These are phyloP conservation scores for Elaeis guineensis DNA, from an alignment of 176 grass and related monocot genomes.

Conservation along the genomic window DNA sequence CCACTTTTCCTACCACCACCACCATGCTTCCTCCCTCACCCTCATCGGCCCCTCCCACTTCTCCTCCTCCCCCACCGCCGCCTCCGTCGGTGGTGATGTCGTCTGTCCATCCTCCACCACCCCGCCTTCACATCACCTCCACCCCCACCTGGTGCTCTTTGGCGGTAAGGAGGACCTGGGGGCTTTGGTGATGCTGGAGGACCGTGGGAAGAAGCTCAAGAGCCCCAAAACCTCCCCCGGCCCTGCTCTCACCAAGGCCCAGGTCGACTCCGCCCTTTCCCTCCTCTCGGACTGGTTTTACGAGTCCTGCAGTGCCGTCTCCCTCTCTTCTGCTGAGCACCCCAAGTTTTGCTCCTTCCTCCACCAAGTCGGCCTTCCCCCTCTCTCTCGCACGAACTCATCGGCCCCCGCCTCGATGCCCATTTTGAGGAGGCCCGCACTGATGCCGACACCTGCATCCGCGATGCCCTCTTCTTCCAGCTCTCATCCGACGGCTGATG, in stretches of 20 bases:
- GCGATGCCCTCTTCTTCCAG: slow-evolving; percentile 83
- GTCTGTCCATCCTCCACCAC: slow-evolving; percentile 7
- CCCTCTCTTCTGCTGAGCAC: background rate
- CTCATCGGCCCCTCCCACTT: slow-evolving; percentile 24
- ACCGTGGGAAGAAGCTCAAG: slow-evolving; percentile 63
- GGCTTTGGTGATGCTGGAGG: slow-evolving; percentile 53
- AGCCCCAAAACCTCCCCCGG: slow-evolving; percentile 32
- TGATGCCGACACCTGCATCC: slow-evolving; percentile 43
- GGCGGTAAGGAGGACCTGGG: slow-evolving; percentile 49
- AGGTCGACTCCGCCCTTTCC: background rate
- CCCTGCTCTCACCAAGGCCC: background rate
- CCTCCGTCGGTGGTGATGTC: slow-evolving; percentile 17
- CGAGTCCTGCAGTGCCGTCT: background rate
- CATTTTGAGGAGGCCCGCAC: slow-evolving; percentile 45
- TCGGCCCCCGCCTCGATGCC: slow-evolving; percentile 31
- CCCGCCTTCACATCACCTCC: background rate
- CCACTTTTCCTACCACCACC: background rate
- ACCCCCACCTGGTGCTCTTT: no score
- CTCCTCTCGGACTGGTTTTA: no score
- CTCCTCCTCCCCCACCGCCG: slow-evolving; percentile 26
- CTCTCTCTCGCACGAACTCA: slow-evolving; percentile 21
- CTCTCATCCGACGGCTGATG: slow-evolving; percentile 44
- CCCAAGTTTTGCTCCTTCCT: slow-evolving; percentile 10
- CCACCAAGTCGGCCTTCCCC: slow-evolving; percentile 2
- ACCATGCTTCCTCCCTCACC: background rate